Base-by-base conservation (phyloP, 192 early-diverging fungal species). In the Rhizophlyctis rosea region DNA sequence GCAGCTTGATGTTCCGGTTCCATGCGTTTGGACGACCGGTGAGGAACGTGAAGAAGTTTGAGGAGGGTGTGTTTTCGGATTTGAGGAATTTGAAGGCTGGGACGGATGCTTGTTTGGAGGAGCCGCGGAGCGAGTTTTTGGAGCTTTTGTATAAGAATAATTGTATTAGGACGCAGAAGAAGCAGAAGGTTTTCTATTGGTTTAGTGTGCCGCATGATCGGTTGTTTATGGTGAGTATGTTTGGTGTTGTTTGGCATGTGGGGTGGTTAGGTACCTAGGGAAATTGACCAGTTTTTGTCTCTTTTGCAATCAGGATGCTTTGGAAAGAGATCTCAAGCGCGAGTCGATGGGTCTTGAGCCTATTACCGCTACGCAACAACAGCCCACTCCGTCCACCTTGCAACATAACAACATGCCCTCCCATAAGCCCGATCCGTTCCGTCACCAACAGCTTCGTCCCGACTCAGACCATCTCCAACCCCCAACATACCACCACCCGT, bases 141-240 rank as follows among this genome's bases (percentile, higher is more conserved):
- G 93, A 96, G 69, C 88, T 96, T 67, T 80, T 98, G 50, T 92
- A 94, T 81, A 94, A 92, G 72, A 87, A 95, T 79, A 87, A 92
- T 56, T 97, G 95, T 74, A 92, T 98, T 63, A 88, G 96, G 34
- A 96, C 94, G 2, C 96, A 97, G 71, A 98, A 97, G 82, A 97
- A 97, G 79, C 96, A 98, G 78, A 97, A 97, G 57, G 96, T 98
- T n/a, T 98, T 97, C 73, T 95, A 88, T 70, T 98, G 96, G 95
- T 89, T 87, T 70, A 90, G 92, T 21, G 96, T 98, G 21, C 89
- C 88, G 13, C 95, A 96, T 70, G 95, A 98, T 68, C 69, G 88
- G 35, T 86, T 98, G 36, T 98, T 98, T 71, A 66, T 79, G 80
- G 73, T 79, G 35, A 23, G 69, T 69, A 11, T n/a, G n/a, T n/a